Base-by-base conservation (phyloP, 2,329 filamentous ascomycete genomes). In the Dactylellina parvicollis region DNA sequence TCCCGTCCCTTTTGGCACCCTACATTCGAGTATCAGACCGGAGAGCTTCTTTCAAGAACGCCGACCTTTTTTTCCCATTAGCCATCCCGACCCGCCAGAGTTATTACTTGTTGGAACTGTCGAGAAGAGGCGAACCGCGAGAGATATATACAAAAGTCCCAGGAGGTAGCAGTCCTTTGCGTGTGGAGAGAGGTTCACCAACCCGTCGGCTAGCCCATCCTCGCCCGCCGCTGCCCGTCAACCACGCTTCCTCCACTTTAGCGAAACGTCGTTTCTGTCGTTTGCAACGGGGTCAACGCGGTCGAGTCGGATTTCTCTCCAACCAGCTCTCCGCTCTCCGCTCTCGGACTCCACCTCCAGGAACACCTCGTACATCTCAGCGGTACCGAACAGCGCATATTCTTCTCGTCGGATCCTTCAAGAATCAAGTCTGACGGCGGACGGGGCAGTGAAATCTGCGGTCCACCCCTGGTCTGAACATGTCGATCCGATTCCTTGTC, bases 401-500 rank as follows among this genome's bases (percentile, higher is more conserved):
- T 46, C 60, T 44, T 46, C 60, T 55, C 22, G 14, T 54, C 46
- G 46, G 59, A 64, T 64, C 59, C 59, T 59, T 42, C 52, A 54
- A 10, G 16, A 60, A 34, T 42, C n/a, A n/a, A n/a, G n/a, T n/a
- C 20, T 36, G 60, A 52, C 49, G 28, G 59, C 34, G 50, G 52
- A 64, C 38, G 34, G 32, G 60, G 52, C 59, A 42, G 69, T 59
- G 54, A 50, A 66, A 52, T 55, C 69, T 64, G 69, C 54, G 54
- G 49, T n/a, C n/a, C n/a, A n/a, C n/a, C 49, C 47, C 54, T 61
- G 69, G 54, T 56, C 61, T 59, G 69, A 73, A 66, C 26, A 73
- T 73, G 69, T 73, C 69, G 52, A 73, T 73, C 60, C 59, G 69
- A 64, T 73, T 73, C 57, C 60, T 73, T 66, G 69, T 73, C 55